phyloP scores from a whole-genome alignment of 2,329 filamentous ascomycete species.

The Penicillium glabrum region DNA sequence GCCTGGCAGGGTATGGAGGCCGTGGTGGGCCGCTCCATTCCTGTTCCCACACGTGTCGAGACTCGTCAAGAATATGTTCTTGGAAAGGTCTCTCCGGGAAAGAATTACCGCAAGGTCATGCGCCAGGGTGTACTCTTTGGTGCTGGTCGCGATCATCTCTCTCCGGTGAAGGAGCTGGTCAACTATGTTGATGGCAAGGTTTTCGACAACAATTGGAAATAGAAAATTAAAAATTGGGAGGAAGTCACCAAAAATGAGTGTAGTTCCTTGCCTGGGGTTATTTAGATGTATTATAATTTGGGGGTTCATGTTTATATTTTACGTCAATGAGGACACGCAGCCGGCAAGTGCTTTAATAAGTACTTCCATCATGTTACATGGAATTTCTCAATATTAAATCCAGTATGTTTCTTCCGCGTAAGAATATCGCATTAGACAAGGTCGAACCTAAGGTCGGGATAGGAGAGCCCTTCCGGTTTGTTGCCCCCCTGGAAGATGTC shows the following conservation, averaged over 20 bases:
- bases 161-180: constrained; percentile 52
- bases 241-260: background rate
- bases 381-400: background rate
- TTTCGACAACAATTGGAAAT: constrained; percentile 49
- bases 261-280: background rate
- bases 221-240: background rate
- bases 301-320: background rate
- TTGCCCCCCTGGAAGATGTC: background rate
- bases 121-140: constrained; percentile 55
- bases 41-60: constrained; percentile 56
- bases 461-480: background rate
- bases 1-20: constrained; percentile 64
- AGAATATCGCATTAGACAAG: background rate
- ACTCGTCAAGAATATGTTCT: constrained; percentile 53
- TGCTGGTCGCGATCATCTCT: constrained; percentile 42
- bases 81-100: constrained; percentile 56
- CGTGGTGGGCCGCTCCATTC: constrained; percentile 55
- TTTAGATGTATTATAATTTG: background rate
- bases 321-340: background rate
- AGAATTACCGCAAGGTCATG: constrained; percentile 57
- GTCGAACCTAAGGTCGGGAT: background rate
- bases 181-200: constrained; percentile 51
- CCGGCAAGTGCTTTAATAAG: background rate
- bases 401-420: background rate
- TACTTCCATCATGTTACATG: background rate